Percentiles rank a stretch among this genome's conserved stretches.
phyloP scores from a whole-genome alignment of 2,329 filamentous ascomycete species.

The Paracoccidioides brasiliensis region DNA sequence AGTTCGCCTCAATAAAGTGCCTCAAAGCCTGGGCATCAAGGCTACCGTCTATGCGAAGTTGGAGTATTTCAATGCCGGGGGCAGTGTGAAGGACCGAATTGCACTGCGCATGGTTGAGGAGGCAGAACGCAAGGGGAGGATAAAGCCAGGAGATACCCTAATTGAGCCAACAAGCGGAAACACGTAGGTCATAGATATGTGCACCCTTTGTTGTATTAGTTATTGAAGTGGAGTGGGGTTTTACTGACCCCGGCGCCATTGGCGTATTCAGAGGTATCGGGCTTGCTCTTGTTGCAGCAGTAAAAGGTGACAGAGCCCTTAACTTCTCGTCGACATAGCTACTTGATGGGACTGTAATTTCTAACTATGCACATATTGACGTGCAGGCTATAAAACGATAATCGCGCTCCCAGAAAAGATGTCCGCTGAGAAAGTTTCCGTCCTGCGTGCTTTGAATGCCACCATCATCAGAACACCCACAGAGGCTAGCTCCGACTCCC shows the following conservation, averaged over 20 bases:
- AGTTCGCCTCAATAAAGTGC: conserved; percentile 83
- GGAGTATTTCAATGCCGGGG: conserved; percentile 87
- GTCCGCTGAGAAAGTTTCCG: conserved; percentile 95
- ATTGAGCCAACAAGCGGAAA: conserved; percentile 98
- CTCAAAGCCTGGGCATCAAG: conserved; percentile 78
- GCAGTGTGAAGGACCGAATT: conserved; percentile 89
- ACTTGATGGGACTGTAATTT: neutral
- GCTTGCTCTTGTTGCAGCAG: conserved; percentile 79
- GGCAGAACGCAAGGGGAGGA: conserved; percentile 78
- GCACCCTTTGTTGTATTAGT: neutral
- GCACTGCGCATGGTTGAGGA: conserved; percentile 95
- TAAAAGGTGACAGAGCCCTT: conserved; percentile 49
- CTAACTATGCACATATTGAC: neutral
- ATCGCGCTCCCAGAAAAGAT: conserved; percentile 99
- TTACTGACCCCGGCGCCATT: conserved; percentile 16
- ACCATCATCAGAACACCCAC: conserved; percentile 97
- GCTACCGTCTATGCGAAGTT: conserved; percentile 83
- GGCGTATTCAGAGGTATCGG: conserved; percentile 56
- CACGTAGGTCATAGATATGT: conserved; percentile 40
- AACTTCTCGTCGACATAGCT: neutral
- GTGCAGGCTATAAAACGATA: conserved; percentile 74
- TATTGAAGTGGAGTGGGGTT: neutral
- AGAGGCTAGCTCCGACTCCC: conserved; percentile 84
- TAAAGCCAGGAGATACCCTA: conserved; percentile 91
- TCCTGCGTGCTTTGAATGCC: conserved; percentile 81